These are phyloP conservation scores for Neofusicoccum laricinum DNA, from an alignment of 2,329 filamentous ascomycete species.

Conservation along the genomic window DNA sequence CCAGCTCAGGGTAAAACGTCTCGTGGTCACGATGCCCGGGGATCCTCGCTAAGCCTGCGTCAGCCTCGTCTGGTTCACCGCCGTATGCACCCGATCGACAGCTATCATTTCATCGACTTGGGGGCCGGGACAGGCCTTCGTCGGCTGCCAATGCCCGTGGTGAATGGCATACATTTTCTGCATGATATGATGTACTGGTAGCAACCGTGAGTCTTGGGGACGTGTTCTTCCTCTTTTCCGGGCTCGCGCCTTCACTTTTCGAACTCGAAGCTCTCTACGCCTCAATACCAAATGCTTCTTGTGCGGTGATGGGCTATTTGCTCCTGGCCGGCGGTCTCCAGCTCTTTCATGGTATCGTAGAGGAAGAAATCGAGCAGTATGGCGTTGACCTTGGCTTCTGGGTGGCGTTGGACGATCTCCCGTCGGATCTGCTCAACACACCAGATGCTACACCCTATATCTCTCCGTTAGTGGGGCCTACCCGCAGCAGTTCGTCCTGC, in stretches of 20 bases:
- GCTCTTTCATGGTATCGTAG: constrained; percentile 89
- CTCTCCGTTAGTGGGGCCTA: neutral
- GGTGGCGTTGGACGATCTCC: constrained; percentile 73
- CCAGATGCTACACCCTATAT: constrained; percentile 84
- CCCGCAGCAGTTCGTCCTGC: neutral
- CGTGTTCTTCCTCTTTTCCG: neutral
- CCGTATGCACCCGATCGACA: neutral
- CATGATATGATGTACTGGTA: too few species aligned
- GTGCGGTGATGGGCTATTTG: constrained; percentile 80
- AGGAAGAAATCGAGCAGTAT: constrained; percentile 96
- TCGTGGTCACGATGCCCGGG: neutral
- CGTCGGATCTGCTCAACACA: constrained; percentile 83
- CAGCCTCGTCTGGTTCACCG: neutral
- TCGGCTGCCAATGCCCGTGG: neutral
- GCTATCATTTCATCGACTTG: neutral
- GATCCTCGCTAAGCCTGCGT: neutral
- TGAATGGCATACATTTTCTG: neutral
- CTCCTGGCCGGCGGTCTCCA: constrained; percentile 59
- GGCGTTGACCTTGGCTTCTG: constrained; percentile 70
- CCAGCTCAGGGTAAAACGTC: neutral
- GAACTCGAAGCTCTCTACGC: neutral
- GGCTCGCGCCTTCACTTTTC: neutral
- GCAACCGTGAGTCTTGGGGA: too few species aligned
- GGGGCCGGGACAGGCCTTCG: neutral
- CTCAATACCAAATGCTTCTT: constrained; percentile 88